phyloP scores from a whole-genome alignment of 345 rosid genomes.

The Moricandia moricandioides region DNA sequence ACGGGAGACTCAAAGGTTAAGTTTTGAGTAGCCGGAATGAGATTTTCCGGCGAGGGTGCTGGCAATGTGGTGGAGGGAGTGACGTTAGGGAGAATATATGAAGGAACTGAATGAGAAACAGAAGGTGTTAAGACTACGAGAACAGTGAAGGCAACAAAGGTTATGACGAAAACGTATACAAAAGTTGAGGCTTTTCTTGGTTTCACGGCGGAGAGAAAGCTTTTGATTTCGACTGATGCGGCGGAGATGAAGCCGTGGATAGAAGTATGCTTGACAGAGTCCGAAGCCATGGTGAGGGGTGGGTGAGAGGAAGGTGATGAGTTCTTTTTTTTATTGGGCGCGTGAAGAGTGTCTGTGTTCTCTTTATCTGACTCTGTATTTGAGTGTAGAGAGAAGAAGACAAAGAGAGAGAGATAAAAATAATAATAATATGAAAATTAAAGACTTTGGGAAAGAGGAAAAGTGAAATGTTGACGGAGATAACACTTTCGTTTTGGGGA shows the following conservation, averaged over 20 bases:
- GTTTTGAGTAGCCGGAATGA: conserved; percentile 22
- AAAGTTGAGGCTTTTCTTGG: conserved; percentile 54
- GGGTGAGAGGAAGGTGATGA: not conserved
- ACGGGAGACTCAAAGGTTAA: not conserved
- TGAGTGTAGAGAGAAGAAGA: not conserved
- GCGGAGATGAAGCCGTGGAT: conserved; percentile 38
- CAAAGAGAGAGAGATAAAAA: not conserved
- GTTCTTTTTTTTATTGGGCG: conserved; percentile 4
- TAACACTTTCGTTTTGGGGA: not conserved
- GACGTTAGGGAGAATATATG: conserved; percentile 44
- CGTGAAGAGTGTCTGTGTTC: not conserved
- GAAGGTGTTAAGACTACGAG: conserved; percentile 71
- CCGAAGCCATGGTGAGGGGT: conserved; percentile 47
- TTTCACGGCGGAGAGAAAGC: conserved; percentile 45
- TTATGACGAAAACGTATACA: conserved; percentile 61
- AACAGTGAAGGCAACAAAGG: conserved; percentile 61
- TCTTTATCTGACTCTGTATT: not conserved
- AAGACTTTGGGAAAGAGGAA: conserved; percentile 5
- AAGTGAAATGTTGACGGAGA: conserved; percentile 9
- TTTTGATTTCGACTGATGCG: conserved; percentile 44
- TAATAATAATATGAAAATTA: not conserved
- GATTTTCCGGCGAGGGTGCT: conserved; percentile 11
- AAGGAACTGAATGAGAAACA: conserved; percentile 54
- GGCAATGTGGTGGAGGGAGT: conserved; percentile 25
- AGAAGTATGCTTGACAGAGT: conserved; percentile 49